phyloP scores from a whole-genome alignment of 305 asterid species.

The Andrographis paniculata region DNA sequence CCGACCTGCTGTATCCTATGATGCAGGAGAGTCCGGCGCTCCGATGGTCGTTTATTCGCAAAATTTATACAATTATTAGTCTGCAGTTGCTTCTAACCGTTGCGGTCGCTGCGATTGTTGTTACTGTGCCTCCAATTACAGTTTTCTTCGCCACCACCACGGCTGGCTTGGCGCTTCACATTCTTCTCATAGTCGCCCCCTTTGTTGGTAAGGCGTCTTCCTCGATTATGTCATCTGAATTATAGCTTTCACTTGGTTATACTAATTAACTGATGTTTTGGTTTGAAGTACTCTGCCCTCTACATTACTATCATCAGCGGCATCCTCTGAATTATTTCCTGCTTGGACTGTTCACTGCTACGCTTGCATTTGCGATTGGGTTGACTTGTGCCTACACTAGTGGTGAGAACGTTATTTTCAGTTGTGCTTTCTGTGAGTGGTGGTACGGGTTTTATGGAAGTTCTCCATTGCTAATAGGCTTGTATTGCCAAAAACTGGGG shows the following conservation, averaged over 20 bases:
- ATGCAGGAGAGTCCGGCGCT: constrained; percentile 45
- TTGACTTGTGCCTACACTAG: constrained; percentile 67
- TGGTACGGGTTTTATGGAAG: background rate
- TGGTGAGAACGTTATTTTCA: constrained; percentile 33
- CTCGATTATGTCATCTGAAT: background rate
- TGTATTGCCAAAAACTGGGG: too few relatives aligned
- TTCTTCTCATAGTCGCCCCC: constrained; percentile 37
- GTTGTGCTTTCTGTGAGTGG: background rate
- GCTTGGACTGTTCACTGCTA: constrained; percentile 65
- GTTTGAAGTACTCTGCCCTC: constrained; percentile 60
- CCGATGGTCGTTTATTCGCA: constrained; percentile 59
- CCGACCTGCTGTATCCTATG: constrained; percentile 38
- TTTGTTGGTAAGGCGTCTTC: constrained; percentile 32
- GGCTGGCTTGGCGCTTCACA: constrained; percentile 40
- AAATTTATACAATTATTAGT: constrained; percentile 40
- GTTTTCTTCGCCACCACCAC: constrained; percentile 35
- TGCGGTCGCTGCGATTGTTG: constrained; percentile 42
- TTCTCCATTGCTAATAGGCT: background rate
- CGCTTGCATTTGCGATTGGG: constrained; percentile 71
- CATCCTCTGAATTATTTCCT: constrained; percentile 81
- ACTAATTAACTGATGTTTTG: background rate
- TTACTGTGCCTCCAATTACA: constrained; percentile 32
- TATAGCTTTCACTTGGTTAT: background rate
- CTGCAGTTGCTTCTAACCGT: constrained; percentile 46
- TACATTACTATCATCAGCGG: constrained; percentile 62